These are phyloP conservation scores for Tetrastigma voinierianum DNA, from an alignment of 164 flowering plant species.

Conservation along the genomic window DNA sequence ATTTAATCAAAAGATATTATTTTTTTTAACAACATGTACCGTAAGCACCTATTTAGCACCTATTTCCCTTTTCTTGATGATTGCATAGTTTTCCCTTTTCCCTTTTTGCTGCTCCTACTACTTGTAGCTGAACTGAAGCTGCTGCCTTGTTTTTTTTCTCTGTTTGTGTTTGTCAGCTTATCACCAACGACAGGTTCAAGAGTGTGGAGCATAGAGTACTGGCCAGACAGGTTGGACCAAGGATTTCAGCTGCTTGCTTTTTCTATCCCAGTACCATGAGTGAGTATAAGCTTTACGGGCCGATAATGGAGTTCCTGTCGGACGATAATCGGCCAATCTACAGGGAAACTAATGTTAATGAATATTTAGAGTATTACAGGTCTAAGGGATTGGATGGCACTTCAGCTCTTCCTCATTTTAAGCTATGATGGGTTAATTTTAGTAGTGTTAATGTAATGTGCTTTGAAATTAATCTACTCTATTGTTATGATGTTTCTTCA, in stretches of 20 bases:
- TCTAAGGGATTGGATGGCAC: conserved; percentile 1
- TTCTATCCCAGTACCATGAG: conserved; percentile 21
- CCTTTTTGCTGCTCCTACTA: too few relatives aligned
- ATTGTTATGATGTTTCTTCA: too few relatives aligned
- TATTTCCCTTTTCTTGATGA: too few relatives aligned
- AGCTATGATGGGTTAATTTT: background rate
- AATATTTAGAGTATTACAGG: conserved; percentile 9
- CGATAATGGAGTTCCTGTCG: conserved; percentile 19
- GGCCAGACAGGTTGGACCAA: conserved; percentile 8
- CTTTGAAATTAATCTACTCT: background rate
- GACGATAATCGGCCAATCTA: conserved; percentile 21
- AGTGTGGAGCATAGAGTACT: conserved; percentile 19
- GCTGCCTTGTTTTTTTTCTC: too few relatives aligned
- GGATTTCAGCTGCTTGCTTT: conserved; percentile 21
- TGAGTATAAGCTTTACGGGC: conserved; percentile 19
- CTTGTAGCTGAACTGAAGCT: too few relatives aligned
- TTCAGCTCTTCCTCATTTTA: conserved; percentile 4
- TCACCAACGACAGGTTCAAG: conserved; percentile 16
- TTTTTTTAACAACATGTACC: too few relatives aligned
- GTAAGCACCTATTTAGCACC: too few relatives aligned
- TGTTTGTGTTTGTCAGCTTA: conserved; percentile 7
- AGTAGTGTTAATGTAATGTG: background rate
- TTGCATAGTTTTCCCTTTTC: too few relatives aligned
- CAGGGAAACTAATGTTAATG: conserved; percentile 13
- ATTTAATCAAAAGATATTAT: too few relatives aligned